These are phyloP conservation scores for Pholiota conissans DNA, from an alignment of 768 basidiomycete genomes.

Conservation along the genomic window DNA sequence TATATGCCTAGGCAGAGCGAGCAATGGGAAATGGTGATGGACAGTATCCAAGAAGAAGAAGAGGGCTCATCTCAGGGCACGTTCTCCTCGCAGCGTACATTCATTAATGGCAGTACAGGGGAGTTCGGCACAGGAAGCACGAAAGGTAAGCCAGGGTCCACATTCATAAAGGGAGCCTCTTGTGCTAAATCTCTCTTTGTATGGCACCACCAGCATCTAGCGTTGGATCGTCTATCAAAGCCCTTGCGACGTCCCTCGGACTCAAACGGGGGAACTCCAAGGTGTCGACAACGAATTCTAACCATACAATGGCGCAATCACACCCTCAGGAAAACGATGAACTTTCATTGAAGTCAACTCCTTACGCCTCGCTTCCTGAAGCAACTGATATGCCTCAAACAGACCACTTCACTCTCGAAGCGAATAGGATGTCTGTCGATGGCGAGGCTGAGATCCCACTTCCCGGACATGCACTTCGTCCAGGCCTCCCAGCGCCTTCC, in stretches of 20 bases:
- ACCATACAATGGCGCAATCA: conserved; percentile 8
- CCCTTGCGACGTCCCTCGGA: conserved; percentile 74
- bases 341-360: conserved; percentile 39
- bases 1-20: conserved; percentile 63
- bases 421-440: conserved; percentile 28
- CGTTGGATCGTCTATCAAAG: conserved; percentile 72
- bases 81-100: conserved; percentile 45
- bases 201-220: conserved; percentile 42
- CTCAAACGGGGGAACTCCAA: conserved; percentile 42
- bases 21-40: conserved; percentile 88
- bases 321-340: conserved; percentile 30
- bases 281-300: conserved; percentile 21
- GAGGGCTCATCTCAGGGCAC: conserved; percentile 54
- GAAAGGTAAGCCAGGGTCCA: conserved; percentile 55
- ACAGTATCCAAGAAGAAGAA: conserved; percentile 69
- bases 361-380: conserved; percentile 41
- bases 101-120: conserved; percentile 37
- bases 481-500: conserved; percentile 59
- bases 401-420: conserved; percentile 49
- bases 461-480: conserved; percentile 58
- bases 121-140: conserved; percentile 73
- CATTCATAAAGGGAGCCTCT: conserved; percentile 7
- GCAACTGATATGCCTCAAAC: conserved; percentile 39
- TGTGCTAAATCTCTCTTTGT: conserved; percentile 4
- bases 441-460: conserved; percentile 46